phyloP scores from a whole-genome alignment of 2,329 filamentous ascomycete genomes.

The Beauveria varroae region DNA sequence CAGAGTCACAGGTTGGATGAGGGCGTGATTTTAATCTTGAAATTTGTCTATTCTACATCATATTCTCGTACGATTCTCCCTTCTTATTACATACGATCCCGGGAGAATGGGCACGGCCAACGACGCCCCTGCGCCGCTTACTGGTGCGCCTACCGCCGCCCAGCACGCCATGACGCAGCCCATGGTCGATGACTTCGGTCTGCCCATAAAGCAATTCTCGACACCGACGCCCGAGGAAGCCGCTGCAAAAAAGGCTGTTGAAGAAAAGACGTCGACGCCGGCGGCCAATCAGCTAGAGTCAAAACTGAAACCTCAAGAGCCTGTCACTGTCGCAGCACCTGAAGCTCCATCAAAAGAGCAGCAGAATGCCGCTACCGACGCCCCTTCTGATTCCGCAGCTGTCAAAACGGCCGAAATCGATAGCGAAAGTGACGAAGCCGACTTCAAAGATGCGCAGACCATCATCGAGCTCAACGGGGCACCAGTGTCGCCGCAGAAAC shows the following conservation, averaged over 20 bases:
- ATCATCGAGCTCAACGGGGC: conserved; percentile 20
- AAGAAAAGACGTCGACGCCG: not conserved
- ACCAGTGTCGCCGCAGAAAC: conserved; percentile 21
- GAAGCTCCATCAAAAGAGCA: conserved; percentile 16
- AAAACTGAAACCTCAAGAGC: conserved; percentile 3
- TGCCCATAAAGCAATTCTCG: conserved; percentile 49
- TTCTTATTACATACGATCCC: conserved; percentile 15
- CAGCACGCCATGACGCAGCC: conserved; percentile 8
- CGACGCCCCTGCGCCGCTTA: conserved; percentile 21
- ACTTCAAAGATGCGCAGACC: conserved; percentile 28
- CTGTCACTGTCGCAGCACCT: not conserved
- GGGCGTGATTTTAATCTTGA: conserved; percentile 16
- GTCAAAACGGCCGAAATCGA: conserved; percentile 15
- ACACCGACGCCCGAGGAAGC: conserved; percentile 7
- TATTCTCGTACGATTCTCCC: conserved; percentile 1
- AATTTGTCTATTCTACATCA: not conserved
- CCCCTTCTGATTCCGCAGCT: not conserved
- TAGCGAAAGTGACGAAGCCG: conserved; percentile 31
- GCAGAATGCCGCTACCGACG: not conserved
- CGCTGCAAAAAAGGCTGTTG: not conserved
- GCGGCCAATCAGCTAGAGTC: conserved; percentile 1
- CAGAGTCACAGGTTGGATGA: conserved; percentile 19
- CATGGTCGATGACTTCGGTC: conserved; percentile 62
- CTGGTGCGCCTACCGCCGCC: conserved; percentile 19
- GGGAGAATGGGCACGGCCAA: conserved; percentile 17